Evolutionary conservation across 1,284 basidiomycete species (phyloP).

Genomic region (Marasmius fiardii): DNA sequence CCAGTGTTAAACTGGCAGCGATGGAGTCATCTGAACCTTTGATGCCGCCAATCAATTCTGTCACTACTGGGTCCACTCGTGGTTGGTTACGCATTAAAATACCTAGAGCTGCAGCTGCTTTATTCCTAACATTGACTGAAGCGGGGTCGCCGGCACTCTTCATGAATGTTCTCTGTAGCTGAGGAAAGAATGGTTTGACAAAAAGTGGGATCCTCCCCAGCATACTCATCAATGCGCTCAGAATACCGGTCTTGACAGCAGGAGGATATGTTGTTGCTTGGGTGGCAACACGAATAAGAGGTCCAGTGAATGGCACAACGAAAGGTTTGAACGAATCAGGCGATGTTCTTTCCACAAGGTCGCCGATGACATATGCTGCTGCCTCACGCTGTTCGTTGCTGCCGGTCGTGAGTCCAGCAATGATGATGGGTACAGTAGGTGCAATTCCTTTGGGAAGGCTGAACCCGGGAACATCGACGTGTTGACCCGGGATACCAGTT

Average conservation of each 20-base stretch:
- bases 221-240: conserved; percentile 80
- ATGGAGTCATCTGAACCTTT: conserved; percentile 71
- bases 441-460: conserved; percentile 88
- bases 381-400: conserved; percentile 88
- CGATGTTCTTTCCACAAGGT: conserved; percentile 89
- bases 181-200: conserved; percentile 98
- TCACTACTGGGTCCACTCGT: conserved; percentile 82
- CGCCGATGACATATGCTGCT: conserved; percentile 92
- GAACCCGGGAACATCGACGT: conserved; percentile 76
- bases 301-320: conserved; percentile 95
- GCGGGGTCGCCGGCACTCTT: conserved; percentile 87
- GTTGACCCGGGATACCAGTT: conserved; percentile 73
- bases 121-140: conserved; percentile 76
- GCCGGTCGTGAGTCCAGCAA: conserved; percentile 81
- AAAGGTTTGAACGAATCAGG: conserved; percentile 93
- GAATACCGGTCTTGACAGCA: conserved; percentile 87
- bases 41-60: conserved; percentile 78
- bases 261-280: conserved; percentile 87
- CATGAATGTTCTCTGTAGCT: conserved; percentile 95
- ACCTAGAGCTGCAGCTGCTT: conserved; percentile 84
- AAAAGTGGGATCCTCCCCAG: conserved; percentile 83
- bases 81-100: conserved; percentile 92
- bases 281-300: conserved; percentile 91
- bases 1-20: conserved; percentile 71
- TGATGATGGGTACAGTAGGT: conserved; percentile 85